Evolutionary conservation across 2,329 filamentous ascomycete genomes (phyloP), one percentile per base, ranked within the genome.

Genomic region (Stachybotrys chartarum): DNA sequence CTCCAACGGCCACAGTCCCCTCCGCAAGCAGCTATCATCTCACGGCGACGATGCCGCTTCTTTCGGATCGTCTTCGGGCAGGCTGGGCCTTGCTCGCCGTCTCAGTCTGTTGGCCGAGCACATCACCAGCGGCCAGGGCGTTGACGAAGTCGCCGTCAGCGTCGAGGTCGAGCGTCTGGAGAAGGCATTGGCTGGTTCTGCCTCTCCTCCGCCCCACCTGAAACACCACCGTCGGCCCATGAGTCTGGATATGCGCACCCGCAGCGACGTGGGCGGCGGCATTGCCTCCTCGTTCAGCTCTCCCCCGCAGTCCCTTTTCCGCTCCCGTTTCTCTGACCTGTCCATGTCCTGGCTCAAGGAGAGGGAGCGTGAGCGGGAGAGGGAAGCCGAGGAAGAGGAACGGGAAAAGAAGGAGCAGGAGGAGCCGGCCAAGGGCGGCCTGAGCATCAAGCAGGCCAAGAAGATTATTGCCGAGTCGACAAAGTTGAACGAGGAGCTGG

Each of bases 401-500:
- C 61, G 66, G 52, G 61, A 58, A 14, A 62, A 63, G 56, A 59
- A 61, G 48, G 61, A 64, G 55, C 58, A 63, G 16, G 66, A 69
- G 10, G 63, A 63, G 44, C 63, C 63, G 5, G 57, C 60, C 24
- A 66, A 66, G 54, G 59, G 60, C 58, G 65, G 68, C 45, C 68
- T 74, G 62, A 67, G 67, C 24, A 64, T 60, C 24, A 60, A 56
- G 31, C 67, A 75, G 59, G 72, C 74, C 30, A 70, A 69, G 49
- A 70, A 70, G 60, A 61, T 73, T 30, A 68, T 73, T 30, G 62
- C 62, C 30, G 71, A 73, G 61, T 60, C 68, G 54, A 61, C 60
- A 54, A 74, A 73, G 58, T 67, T 86, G 4, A 78, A 78, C 45
- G 68, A 72, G 17, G 77, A 81, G 57, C 67, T 87, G 42, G 72